Evolutionary conservation across 495 filamentous ascomycete genomes (phyloP), one percentile per base, ranked within the genome.

Genomic region (Copromyces sp.): DNA sequence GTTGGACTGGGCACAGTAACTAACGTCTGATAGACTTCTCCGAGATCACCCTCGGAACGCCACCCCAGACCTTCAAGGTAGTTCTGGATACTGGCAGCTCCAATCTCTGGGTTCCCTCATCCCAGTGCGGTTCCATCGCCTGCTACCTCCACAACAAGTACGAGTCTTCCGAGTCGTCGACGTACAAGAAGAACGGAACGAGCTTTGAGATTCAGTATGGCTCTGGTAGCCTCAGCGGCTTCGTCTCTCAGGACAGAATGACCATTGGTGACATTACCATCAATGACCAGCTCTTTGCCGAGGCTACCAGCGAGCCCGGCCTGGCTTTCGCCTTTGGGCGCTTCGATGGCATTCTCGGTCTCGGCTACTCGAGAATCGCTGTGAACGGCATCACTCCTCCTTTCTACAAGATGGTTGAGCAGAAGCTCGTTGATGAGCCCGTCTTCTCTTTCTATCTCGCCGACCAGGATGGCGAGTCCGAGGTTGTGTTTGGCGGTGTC

Each of bases 41-140:
- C 72, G 93, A 97, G 79, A 97, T 99, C 81, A 85, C 90, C 73
- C 88, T 99, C 78, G 96, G 96, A 77, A 94, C 90, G 35, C 96
- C 96, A 68, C 90, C 95, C 37, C 96, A 99, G 84, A 84, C 84
- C 70, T 99, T 99, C 89, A 99, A 99, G 87, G 96, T 99, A 74
- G 91, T 99, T 73, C 90, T 99, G 71, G 96, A 99, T 80, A 99
- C 96, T 37, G 96, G 96, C 74, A 98, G 94, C 86, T 99, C 96
- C 75, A 99, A 99, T 85, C 87, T 99, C 71, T 99, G 96, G 96
- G 96, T 99, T 70, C 96, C 96, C 4, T 97, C 94, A 3, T 85
- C 86, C 16, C 86, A 93, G 75, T 99, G 96, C 82, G 91, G 89
- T 78, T 98, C 95, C 70, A 99, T 99, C 77, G 96, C 96, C 73